Conservation (phyloP, 2,329 filamentous ascomycete genomes). For the Aspergillus viridinutans region DNA sequence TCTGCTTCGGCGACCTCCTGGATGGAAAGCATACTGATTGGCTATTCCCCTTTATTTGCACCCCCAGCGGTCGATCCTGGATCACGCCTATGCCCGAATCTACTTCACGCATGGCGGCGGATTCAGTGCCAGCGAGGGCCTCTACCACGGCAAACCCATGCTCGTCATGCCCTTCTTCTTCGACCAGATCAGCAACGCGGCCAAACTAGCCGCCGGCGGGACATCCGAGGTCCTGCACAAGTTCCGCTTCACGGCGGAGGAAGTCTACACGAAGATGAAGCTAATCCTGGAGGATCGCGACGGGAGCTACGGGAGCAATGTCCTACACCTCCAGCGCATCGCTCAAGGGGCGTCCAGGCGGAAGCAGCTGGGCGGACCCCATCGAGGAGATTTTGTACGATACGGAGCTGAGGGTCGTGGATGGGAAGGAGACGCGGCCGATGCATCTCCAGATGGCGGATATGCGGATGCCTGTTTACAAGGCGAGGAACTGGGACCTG, state of each 20-base stretch:
- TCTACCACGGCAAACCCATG: slow-evolving; percentile 39
- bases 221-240: slow-evolving; percentile 37
- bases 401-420: slow-evolving; percentile 16
- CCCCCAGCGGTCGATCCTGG: slow-evolving; percentile 43
- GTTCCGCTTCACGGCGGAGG: slow-evolving; percentile 28
- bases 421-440: slow-evolving; percentile 21
- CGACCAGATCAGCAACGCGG: slow-evolving; percentile 41
- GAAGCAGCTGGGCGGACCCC: slow-evolving; percentile 30
- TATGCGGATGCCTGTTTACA: slow-evolving; percentile 39
- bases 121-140: slow-evolving; percentile 40
- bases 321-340: slow-evolving; percentile 37
- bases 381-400: slow-evolving; percentile 43
- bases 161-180: slow-evolving; percentile 39
- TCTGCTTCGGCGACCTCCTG: slow-evolving; percentile 24
- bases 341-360: slow-evolving; percentile 34
- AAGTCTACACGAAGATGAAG: slow-evolving; percentile 28
- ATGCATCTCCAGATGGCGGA: slow-evolving; percentile 47
- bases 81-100: slow-evolving; percentile 23
- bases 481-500: slow-evolving; percentile 41
- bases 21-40: slow-evolving; percentile 26
- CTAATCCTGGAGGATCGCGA: slow-evolving; percentile 27
- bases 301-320: slow-evolving; percentile 30
- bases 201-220: slow-evolving; percentile 34
- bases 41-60: slow-evolving; percentile 33
- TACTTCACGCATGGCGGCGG: slow-evolving; percentile 44